These are phyloP conservation scores for Saccharomycopsis hybrid DNA, from an alignment of 1,139 yeast species.

Conservation along the genomic window DNA sequence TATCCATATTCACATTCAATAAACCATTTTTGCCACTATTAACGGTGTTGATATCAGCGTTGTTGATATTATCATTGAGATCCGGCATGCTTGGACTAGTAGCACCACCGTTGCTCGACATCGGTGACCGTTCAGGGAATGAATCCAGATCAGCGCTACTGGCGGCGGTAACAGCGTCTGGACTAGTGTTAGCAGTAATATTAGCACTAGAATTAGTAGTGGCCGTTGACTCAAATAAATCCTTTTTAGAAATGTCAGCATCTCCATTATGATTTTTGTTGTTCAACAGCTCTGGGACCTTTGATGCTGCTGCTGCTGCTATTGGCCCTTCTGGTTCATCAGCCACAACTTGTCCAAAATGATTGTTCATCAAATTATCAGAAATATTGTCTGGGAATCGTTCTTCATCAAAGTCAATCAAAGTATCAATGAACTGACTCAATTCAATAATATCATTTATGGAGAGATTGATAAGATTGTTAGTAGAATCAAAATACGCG, in stretches of 20 bases:
- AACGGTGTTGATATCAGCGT: neutral
- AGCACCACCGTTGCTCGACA: too few species aligned
- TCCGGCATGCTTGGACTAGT: too few species aligned
- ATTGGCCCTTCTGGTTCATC: too few species aligned
- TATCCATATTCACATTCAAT: neutral
- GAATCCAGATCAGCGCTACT: too few species aligned
- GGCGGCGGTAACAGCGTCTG: slow-evolving; percentile 80
- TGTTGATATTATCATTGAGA: too few species aligned
- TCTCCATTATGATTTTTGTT: too few species aligned
- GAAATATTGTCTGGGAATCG: slow-evolving; percentile 11
- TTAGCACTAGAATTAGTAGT: slow-evolving; percentile 97
- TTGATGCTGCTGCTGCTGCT: too few species aligned
- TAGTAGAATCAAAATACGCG: neutral
- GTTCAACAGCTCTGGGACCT: too few species aligned
- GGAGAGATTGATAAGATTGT: slow-evolving; percentile 6
- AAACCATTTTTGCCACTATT: neutral
- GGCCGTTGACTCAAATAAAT: too few species aligned
- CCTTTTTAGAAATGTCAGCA: too few species aligned
- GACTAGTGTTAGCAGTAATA: slow-evolving; percentile 59
- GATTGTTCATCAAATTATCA: slow-evolving; percentile 1
- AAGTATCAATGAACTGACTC: slow-evolving; percentile 2
- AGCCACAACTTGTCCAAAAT: neutral
- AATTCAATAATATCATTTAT: slow-evolving; percentile 9
- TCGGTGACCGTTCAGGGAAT: too few species aligned
- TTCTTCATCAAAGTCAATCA: slow-evolving; percentile 8